These are phyloP conservation scores for Hemileccinum rubropunctum DNA, from an alignment of 768 basidiomycete genomes.

Conservation along the genomic window DNA sequence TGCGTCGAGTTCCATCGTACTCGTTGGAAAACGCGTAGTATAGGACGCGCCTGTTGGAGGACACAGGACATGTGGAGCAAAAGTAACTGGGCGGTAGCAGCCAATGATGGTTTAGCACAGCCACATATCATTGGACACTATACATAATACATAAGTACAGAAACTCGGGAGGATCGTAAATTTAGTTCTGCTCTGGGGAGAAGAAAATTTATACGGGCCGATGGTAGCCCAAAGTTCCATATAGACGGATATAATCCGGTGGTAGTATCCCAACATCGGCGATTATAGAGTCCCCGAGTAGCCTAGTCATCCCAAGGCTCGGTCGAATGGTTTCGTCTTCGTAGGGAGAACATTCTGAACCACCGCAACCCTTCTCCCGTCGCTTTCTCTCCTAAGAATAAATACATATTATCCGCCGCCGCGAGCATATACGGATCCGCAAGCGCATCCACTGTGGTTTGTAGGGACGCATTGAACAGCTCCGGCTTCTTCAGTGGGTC, in stretches of 20 bases:
- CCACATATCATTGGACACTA: no score
- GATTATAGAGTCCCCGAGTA: no score
- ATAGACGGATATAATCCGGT: no score
- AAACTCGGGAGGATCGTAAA: no score
- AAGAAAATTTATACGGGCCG: no score
- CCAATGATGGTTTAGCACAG: conserved; percentile 11
- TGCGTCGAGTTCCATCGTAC: conserved; percentile 26
- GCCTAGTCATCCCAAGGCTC: no score
- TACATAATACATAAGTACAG: no score
- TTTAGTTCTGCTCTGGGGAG: no score
- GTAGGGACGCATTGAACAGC: conserved; percentile 4
- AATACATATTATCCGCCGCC: background rate
- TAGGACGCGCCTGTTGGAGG: conserved; percentile 19
- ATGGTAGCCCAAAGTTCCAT: no score
- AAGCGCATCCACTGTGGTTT: background rate
- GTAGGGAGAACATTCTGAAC: background rate
- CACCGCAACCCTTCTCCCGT: background rate
- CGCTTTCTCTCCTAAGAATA: background rate
- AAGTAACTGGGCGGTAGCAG: no score
- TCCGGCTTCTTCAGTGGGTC: conserved; percentile 1
- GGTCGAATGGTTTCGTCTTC: background rate
- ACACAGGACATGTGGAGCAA: conserved; percentile 19
- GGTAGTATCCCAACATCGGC: no score
- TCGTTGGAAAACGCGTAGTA: conserved; percentile 9
- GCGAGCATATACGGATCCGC: conserved; percentile 2